These are phyloP conservation scores for Sarocladium kiliense DNA, from an alignment of 2,329 filamentous ascomycete species.

Conservation along the genomic window DNA sequence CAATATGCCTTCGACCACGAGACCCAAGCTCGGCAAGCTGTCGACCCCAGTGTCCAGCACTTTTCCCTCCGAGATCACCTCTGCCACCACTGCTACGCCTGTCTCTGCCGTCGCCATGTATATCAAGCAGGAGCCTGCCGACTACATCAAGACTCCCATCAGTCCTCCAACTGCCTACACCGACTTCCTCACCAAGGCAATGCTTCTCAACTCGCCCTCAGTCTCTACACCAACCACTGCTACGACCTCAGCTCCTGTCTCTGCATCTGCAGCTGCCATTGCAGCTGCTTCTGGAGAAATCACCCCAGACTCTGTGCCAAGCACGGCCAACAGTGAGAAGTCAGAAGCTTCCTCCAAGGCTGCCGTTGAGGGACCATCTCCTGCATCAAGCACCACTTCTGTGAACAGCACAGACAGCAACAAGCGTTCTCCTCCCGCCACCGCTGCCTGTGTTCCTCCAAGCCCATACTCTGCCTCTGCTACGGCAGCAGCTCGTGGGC, in stretches of 20 bases:
- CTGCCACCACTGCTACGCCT: constrained; percentile 58
- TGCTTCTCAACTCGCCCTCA: constrained; percentile 66
- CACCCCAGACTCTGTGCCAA: constrained; percentile 45
- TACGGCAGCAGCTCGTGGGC: constrained; percentile 14
- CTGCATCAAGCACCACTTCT: constrained; percentile 29
- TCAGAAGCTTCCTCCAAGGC: constrained; percentile 54
- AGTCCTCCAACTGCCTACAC: constrained; percentile 86
- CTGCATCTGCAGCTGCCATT: constrained; percentile 6
- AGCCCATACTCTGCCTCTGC: constrained; percentile 47
- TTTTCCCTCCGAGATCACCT: constrained; percentile 54
- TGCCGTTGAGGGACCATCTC: constrained; percentile 41
- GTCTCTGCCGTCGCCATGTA: constrained; percentile 43
- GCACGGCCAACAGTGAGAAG: constrained; percentile 50
- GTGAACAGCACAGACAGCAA: constrained; percentile 20
- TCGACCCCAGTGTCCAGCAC: constrained; percentile 58
- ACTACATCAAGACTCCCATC: constrained; percentile 80
- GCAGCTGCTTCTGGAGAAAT: constrained; percentile 47
- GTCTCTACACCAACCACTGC: constrained; percentile 30
- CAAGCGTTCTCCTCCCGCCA: constrained; percentile 28
- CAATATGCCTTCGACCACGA: constrained; percentile 43
- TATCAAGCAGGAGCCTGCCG: constrained; percentile 34
- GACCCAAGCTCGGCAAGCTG: constrained; percentile 58
- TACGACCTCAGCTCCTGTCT: not conserved
- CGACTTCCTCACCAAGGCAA: constrained; percentile 77
- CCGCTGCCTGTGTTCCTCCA: constrained; percentile 33